Evolutionary conservation across 441 rosid species (phyloP).

Genomic region (Pelargonium cotyledonis): DNA sequence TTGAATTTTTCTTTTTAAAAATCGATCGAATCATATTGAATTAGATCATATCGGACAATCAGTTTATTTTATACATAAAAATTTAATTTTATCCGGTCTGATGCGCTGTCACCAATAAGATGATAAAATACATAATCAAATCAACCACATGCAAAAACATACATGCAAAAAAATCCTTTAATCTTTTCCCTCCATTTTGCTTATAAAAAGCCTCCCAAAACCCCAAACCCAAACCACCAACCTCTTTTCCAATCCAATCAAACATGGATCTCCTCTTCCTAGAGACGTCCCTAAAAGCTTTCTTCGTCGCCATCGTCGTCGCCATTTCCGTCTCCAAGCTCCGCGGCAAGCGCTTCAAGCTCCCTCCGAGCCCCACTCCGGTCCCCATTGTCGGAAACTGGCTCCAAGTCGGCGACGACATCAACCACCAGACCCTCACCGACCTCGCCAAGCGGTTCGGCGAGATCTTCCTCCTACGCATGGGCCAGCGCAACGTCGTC

Average conservation of each 20-base stretch:
- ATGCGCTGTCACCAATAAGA: too few relatives aligned
- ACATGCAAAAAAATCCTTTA: too few relatives aligned
- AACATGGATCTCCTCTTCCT: slow-evolving; percentile 78
- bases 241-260: background rate
- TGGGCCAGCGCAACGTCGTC: slow-evolving; percentile 91
- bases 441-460: slow-evolving; percentile 75
- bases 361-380: slow-evolving; percentile 83
- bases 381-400: slow-evolving; percentile 89
- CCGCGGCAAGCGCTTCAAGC: slow-evolving; percentile 74
- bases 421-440: slow-evolving; percentile 79
- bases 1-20: too few relatives aligned
- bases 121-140: too few relatives aligned
- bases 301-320: slow-evolving; percentile 52
- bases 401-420: slow-evolving; percentile 95
- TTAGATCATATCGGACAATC: too few relatives aligned
- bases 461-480: slow-evolving; percentile 62
- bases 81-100: too few relatives aligned
- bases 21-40: too few relatives aligned
- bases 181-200: too few relatives aligned
- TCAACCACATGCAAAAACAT: too few relatives aligned
- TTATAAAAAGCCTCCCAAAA: too few relatives aligned
- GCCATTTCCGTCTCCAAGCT: slow-evolving; percentile 66
- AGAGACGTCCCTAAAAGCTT: slow-evolving; percentile 69
- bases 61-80: too few relatives aligned
- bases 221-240: background rate